Conservation (phyloP, 2,329 filamentous ascomycete species). For the Venturia nashicola region DNA sequence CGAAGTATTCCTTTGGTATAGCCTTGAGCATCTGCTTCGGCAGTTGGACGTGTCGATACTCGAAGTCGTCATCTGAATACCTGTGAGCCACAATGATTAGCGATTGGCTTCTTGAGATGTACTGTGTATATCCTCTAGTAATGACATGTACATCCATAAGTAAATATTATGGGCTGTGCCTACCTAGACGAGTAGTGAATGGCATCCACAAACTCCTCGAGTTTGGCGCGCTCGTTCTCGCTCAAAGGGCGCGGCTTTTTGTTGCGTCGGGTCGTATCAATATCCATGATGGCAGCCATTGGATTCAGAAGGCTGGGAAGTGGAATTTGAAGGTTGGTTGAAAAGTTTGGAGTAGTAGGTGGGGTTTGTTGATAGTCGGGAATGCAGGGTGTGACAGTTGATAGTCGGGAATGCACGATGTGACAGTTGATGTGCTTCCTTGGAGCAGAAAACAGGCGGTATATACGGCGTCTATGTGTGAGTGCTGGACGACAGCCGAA, state of each 20-base stretch:
- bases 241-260: constrained; percentile 68
- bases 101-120: background rate
- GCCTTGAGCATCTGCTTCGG: constrained; percentile 97
- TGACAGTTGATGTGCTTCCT: background rate
- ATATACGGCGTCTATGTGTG: background rate
- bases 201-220: constrained; percentile 84
- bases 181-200: constrained; percentile 95
- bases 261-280: constrained; percentile 79
- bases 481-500: background rate
- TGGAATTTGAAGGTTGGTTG: background rate
- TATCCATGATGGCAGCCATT: constrained; percentile 35
- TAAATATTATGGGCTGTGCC: constrained; percentile 16
- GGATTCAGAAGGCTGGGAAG: background rate
- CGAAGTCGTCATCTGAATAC: constrained; percentile 84
- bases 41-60: constrained; percentile 95
- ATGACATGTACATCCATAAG: background rate
- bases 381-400: background rate
- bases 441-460: background rate
- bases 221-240: constrained; percentile 66
- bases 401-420: background rate
- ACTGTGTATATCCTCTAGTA: background rate
- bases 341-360: background rate
- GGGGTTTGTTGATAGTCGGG: constrained; percentile 1
- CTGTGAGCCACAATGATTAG: constrained; percentile 35
- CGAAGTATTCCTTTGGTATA: constrained; percentile 91